Evolutionary conservation across 2,329 filamentous ascomycete species (phyloP), one percentile per base, ranked within the genome.

Genomic region (Aspergillus amoenus): DNA sequence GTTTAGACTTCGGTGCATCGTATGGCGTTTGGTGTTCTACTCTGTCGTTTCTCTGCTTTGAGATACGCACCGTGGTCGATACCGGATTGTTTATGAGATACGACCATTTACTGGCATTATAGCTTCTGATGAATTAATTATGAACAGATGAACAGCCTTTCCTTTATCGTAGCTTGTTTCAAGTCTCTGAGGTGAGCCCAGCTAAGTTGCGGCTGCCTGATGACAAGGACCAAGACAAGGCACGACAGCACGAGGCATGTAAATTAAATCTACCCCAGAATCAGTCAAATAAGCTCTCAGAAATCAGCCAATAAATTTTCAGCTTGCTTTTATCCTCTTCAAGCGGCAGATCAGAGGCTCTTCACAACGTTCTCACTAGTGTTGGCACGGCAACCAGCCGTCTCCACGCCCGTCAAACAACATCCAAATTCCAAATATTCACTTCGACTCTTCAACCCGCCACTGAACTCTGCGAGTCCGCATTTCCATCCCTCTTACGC

Each of bases 71-170:
- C 12, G 34, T 21, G 41, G n/a, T 45, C 30, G 27, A 32, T 39
- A 50, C 50, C 56, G 41, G 40, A 67, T 62, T 63, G 68, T 55
- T 69, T 58, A 69, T 64, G 68, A 69, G 62, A 65, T 60, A 68
- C 44, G 64, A 66, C 41, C 57, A 53, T 45, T 22, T 30, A 32
- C 18, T 56, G 44, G 52, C 8, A 49, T n/a, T 41, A 17, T 22
- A 42, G 22, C 42, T 41, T n/a, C 34, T 8, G 13, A 22, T 32
- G 7, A 6, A 49, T 40, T 30, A 7, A n/a, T 22, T 37, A 13
- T 37, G 27, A 30, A 30, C 24, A 34, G 24, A 15, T 34, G 27
- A 24, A 13, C 15, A 40, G 17, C 9, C 47, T 4, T 18, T 42
- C 24, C 13, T 32, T n/a, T 17, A 17, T 37, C 30, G 17, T 37